Evolutionary conservation across 257 asterid species (phyloP), one percentile per base, ranked within the genome.

Genomic region (Pogostemon cablin): DNA sequence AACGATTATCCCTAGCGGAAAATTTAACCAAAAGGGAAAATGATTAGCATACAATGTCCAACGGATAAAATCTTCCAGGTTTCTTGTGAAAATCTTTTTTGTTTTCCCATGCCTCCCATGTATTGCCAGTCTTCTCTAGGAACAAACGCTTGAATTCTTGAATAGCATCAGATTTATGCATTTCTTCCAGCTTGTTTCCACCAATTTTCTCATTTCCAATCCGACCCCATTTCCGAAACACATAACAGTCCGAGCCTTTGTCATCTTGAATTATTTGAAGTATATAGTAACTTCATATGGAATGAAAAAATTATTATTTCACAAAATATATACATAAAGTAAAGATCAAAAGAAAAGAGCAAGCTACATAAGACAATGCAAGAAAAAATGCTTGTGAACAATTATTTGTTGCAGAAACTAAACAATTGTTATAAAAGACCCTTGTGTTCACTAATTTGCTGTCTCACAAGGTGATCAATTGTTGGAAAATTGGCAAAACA

Each of bases 171-270:
- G 84, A 84, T 74, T 83, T 87, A 41, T 84, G 52, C 91, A 86
- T 81, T 73, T 77, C 87, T 1, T 86, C 87, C 74, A 95, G 67
- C 82, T 91, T 95, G 68, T 9, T 77, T 57, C 96, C 93, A 54
- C 97, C 97, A 64, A 95, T 88, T 78, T 85, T 95, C 67, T 95
- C 99, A 55, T 76, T 95, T 67, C 98, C 99, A 78, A 95, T 95
- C 73, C 99, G 96, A 64, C 98, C 98, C 99, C 98, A 95, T 83
- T 95, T 95, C 41, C 98, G 97, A 66, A 91, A 95, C 56, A 95
- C 93, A 64, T 86, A 74, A 72, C 98, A 91, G 9, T 84, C 90
- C 3, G 92, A 83, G 74, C 96, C 83, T 78, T 86, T 86, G 82
- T 95, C 99, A 37, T 95, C 96, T 91, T 95, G 89, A 77, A 91